Base-by-base conservation (phyloP, 2,329 filamentous ascomycete genomes). In the Conoideocrella luteorostrata region DNA sequence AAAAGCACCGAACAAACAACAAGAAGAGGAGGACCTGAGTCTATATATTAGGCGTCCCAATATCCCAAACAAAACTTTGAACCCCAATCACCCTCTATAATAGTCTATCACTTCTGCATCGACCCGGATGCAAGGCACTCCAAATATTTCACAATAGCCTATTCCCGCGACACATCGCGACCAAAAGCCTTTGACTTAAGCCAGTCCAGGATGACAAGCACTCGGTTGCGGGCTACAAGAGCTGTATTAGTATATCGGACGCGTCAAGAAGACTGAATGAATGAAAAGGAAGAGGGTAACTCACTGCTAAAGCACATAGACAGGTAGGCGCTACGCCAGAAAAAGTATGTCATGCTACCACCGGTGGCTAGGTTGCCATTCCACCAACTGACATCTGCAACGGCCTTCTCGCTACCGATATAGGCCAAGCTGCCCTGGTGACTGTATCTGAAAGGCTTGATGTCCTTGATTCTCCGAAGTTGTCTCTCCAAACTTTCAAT, bases 291-390 rank as follows among this genome's bases (percentile, higher is more conserved):
- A 26, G 20, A 37, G 26, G 17, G 18, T 43, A 54, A 86, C 88
- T 82, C 78, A 93, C 88, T 90, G 82, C 90, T 97, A 69, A 98
- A 98, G 80, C 91, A 96, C 93, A 98, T 98, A 77, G 88, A 96
- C 66, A 98, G 74, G 68, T 98, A 98, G 44, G 91, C 93, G 62
- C 87, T 94, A 65, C 90, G 80, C 93, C 93, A 98, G 81, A 98
- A 98, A 55, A 96, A 79, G 72, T 95, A 98, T 45, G 93, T 98
- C 69, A 97, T 74, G 58, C 85, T 88, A 63, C 93, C 93, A 62
- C 91, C 93, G 36, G 84, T 88, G 49, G 93, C 91, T 57, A 98
- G 78, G 73, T 97, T 98, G 54, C 93, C 93, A 59, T 93, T 94
- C 72, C 94, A 82, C 91, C 93, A 98, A 63, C 82, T 87, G 59